Evolutionary conservation across 2,329 filamentous ascomycete genomes (phyloP).

Genomic region (Hypomyces rosellus): DNA sequence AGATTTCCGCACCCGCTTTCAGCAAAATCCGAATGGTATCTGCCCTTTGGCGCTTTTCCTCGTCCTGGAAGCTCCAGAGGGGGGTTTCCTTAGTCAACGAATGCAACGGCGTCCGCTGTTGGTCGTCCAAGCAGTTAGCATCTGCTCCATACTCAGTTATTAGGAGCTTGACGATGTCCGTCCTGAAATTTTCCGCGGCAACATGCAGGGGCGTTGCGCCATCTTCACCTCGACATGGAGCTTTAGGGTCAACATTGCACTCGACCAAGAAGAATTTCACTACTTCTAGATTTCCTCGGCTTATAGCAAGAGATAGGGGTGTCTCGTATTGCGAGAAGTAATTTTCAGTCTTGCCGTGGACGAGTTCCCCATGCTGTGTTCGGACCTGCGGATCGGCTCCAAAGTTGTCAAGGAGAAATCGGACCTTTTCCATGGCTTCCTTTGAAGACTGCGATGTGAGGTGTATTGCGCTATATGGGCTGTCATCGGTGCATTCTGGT

Average conservation of each 20-base stretch:
- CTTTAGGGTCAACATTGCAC: not conserved
- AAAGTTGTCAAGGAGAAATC: too few species aligned
- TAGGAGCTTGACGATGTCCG: not conserved
- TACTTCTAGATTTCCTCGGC: rapidly evolving
- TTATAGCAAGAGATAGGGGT: not conserved
- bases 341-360: too few species aligned
- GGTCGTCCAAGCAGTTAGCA: not conserved
- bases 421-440: too few species aligned
- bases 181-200: not conserved
- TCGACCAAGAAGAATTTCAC: not conserved
- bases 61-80: too few species aligned
- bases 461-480: too few species aligned
- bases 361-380: too few species aligned
- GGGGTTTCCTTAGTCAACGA: not conserved
- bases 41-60: too few species aligned
- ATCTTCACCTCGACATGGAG: not conserved
- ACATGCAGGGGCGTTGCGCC: not conserved
- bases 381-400: too few species aligned
- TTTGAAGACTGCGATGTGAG: too few species aligned
- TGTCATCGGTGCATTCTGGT: too few species aligned
- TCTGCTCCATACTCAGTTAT: not conserved
- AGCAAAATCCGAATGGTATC: too few species aligned
- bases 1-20: too few species aligned
- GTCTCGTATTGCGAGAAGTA: not conserved
- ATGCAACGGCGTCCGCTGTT: not conserved